A percentile compares a stretch with the other conserved stretches of the same genome.
phyloP scores from a whole-genome alignment of 495 filamentous ascomycete genomes.

The Talaromyces ruber region DNA sequence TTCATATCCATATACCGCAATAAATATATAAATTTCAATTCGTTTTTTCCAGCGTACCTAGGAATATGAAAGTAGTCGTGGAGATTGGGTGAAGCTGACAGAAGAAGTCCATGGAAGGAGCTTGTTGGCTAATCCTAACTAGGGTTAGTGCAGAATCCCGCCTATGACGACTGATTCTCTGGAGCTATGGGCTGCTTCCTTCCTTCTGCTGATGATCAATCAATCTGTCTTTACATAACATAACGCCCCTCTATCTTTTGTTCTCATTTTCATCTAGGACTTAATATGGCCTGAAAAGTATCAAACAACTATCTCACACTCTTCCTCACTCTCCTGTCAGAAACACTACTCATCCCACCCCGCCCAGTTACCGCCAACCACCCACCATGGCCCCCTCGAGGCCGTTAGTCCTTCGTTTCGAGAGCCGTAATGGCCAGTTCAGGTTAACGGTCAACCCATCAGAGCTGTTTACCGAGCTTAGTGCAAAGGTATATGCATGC shows the following conservation, averaged over 20 bases:
- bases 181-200: background rate
- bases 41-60: background rate
- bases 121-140: background rate
- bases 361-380: background rate
- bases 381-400: slow-evolving; percentile 31
- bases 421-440: slow-evolving; percentile 50
- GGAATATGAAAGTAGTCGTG: background rate
- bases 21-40: background rate
- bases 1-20: slow-evolving; percentile 9
- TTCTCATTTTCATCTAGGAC: background rate
- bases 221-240: background rate
- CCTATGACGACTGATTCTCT: background rate
- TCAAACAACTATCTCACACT: background rate
- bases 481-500: slow-evolving; percentile 26
- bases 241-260: background rate
- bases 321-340: background rate
- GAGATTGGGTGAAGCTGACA: background rate
- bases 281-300: background rate
- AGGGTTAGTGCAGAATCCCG: background rate
- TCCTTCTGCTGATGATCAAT: background rate
- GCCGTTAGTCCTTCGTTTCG: slow-evolving; percentile 42
- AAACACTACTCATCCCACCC: background rate
- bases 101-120: background rate
- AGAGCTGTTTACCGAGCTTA: slow-evolving; percentile 36
- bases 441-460: slow-evolving; percentile 38